Evolutionary conservation across 2,329 filamentous ascomycete species (phyloP).

Genomic region (Colletotrichum paranaense): DNA sequence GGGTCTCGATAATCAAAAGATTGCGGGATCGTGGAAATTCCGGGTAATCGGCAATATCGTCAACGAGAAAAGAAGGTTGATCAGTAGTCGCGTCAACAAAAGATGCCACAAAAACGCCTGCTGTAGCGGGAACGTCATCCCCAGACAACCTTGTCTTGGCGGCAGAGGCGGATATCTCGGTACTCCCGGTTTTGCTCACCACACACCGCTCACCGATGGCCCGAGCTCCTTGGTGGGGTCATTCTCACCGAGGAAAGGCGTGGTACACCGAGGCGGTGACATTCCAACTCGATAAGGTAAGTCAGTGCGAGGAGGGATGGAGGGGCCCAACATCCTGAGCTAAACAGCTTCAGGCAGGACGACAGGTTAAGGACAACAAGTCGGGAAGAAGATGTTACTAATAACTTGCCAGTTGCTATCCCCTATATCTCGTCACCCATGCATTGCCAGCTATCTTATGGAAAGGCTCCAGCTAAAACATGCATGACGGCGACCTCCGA

Average conservation of each 20-base stretch:
- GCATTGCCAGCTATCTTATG: slow-evolving; percentile 6
- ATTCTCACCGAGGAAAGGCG: slow-evolving; percentile 18
- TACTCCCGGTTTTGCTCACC: background rate
- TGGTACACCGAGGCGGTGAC: slow-evolving; percentile 25
- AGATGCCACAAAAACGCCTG: background rate
- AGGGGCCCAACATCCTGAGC: background rate
- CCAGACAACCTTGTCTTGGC: background rate
- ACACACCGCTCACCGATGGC: background rate
- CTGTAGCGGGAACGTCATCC: background rate
- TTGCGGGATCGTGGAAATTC: background rate
- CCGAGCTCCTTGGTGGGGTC: background rate
- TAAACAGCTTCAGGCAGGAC: background rate
- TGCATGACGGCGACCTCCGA: slow-evolving; percentile 33
- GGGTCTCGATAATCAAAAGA: background rate
- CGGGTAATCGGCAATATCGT: background rate
- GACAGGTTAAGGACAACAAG: background rate
- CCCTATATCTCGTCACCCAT: background rate
- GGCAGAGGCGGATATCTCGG: background rate
- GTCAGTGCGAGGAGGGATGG: background rate
- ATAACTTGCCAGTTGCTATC: background rate
- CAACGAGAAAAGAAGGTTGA: background rate
- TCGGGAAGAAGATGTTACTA: slow-evolving; percentile 24
- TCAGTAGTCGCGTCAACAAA: background rate
- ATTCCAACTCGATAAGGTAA: background rate
- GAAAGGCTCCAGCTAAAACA: background rate